Conservation (phyloP, 192 early-diverging fungal species). For the Mortierella alpina region DNA sequence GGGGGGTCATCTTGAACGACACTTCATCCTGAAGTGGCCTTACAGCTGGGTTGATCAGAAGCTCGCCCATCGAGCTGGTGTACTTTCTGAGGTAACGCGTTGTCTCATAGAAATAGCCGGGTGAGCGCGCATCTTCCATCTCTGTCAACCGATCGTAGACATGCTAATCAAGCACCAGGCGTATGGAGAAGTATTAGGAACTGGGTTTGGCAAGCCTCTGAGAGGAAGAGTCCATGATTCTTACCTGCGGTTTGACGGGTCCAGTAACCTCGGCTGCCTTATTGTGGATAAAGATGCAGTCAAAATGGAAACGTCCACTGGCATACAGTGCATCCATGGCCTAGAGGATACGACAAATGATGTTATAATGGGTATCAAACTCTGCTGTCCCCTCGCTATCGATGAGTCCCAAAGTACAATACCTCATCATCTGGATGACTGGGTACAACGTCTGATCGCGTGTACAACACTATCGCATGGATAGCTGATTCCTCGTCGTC, state of each 20-base stretch:
- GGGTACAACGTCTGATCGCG: constrained; percentile 43
- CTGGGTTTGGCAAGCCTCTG: neutral
- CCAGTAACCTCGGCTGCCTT: constrained; percentile 28
- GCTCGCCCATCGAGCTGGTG: constrained; percentile 37
- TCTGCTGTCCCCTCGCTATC: neutral
- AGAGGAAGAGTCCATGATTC: neutral
- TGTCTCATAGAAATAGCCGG: constrained; percentile 48
- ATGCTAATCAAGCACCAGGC: constrained; percentile 11
- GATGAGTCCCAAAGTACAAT: neutral
- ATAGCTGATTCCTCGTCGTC: constrained; percentile 11
- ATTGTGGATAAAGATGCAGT: constrained; percentile 48
- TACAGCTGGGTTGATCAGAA: constrained; percentile 27
- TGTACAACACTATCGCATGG: constrained; percentile 45
- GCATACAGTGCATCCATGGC: constrained; percentile 10
- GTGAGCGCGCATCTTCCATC: constrained; percentile 23
- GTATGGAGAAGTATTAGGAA: neutral
- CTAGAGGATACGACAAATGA: constrained; percentile 9
- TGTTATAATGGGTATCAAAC: neutral
- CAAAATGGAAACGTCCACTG: constrained; percentile 25
- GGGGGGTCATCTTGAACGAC: constrained; percentile 1
- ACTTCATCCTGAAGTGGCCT: constrained; percentile 23
- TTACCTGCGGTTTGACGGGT: constrained; percentile 47
- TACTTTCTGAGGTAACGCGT: constrained; percentile 30
- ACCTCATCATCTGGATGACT: constrained; percentile 30
- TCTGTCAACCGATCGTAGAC: constrained; percentile 54